Evolutionary conservation across 2,329 filamentous ascomycete genomes (phyloP).

Genomic region (Aureobasidium pullulans): DNA sequence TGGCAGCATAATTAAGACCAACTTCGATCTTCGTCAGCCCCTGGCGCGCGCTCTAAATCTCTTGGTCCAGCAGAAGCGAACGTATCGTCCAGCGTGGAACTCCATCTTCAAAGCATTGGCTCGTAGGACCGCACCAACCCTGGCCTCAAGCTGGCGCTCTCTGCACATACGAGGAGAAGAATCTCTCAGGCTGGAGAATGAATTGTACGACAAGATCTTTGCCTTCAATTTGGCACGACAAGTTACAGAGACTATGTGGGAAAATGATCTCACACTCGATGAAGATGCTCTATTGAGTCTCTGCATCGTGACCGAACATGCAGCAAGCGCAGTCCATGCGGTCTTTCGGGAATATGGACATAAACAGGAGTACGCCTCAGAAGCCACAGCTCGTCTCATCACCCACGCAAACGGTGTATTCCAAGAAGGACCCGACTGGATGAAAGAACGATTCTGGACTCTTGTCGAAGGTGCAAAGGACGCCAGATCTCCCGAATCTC

Average conservation of each 20-base stretch:
- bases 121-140: conserved; percentile 6
- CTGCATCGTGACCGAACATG: conserved; percentile 27
- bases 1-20: neutral
- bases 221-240: conserved; percentile 22
- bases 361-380: neutral
- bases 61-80: conserved; percentile 18
- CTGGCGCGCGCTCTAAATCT: conserved; percentile 24
- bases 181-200: neutral
- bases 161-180: neutral
- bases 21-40: conserved; percentile 15
- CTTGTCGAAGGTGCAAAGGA: conserved; percentile 7
- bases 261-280: conserved; percentile 29
- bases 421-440: neutral
- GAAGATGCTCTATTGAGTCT: conserved; percentile 22
- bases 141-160: neutral
- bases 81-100: conserved; percentile 21
- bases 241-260: conserved; percentile 24
- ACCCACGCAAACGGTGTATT: neutral
- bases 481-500: neutral
- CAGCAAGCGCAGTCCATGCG: conserved; percentile 21
- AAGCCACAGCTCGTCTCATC: neutral
- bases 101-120: conserved; percentile 21
- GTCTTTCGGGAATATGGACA: neutral
- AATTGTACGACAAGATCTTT: conserved; percentile 13
- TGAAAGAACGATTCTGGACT: conserved; percentile 12